phyloP scores from a whole-genome alignment of 495 filamentous ascomycete genomes.

The Daldinia vernicosa region DNA sequence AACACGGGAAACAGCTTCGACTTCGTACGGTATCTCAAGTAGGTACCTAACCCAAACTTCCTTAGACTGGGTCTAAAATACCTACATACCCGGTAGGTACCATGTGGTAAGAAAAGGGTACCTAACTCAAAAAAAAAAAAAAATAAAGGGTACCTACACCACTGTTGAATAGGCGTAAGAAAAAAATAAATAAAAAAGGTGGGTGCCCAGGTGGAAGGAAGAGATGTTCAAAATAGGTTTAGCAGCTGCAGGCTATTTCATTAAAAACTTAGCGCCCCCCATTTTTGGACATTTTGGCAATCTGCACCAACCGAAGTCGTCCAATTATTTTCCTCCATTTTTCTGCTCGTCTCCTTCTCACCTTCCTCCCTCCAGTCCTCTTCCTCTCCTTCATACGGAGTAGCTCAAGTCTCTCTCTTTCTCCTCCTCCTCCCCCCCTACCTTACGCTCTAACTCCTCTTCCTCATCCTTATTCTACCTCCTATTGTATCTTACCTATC shows the following conservation, averaged over 20 bases:
- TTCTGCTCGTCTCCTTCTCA: conserved; percentile 46
- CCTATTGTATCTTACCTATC: conserved; percentile 50
- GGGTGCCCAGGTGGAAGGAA: conserved; percentile 12
- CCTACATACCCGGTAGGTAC: neutral
- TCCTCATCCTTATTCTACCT: conserved; percentile 46
- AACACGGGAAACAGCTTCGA: neutral
- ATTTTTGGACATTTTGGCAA: conserved; percentile 44
- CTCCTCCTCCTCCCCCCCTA: conserved; percentile 12
- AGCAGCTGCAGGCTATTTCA: conserved; percentile 37
- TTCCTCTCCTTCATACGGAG: conserved; percentile 37
- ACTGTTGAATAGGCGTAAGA: neutral
- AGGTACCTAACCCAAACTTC: neutral
- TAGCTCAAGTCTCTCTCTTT: conserved; percentile 39
- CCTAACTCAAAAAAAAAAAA: neutral
- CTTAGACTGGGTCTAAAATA: conserved; percentile 6
- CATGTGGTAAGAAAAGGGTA: neutral
- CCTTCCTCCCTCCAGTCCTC: conserved; percentile 35
- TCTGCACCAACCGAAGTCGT: conserved; percentile 43
- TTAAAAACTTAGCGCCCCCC: conserved; percentile 46
- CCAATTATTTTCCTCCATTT: conserved; percentile 46
- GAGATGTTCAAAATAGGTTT: conserved; percentile 38
- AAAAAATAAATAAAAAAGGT: conserved; percentile 5
- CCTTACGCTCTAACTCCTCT: conserved; percentile 43
- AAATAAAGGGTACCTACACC: neutral
- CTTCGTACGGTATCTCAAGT: conserved; percentile 6